phyloP scores from a whole-genome alignment of 495 filamentous ascomycete genomes.

The Annulohypoxylon bovei region DNA sequence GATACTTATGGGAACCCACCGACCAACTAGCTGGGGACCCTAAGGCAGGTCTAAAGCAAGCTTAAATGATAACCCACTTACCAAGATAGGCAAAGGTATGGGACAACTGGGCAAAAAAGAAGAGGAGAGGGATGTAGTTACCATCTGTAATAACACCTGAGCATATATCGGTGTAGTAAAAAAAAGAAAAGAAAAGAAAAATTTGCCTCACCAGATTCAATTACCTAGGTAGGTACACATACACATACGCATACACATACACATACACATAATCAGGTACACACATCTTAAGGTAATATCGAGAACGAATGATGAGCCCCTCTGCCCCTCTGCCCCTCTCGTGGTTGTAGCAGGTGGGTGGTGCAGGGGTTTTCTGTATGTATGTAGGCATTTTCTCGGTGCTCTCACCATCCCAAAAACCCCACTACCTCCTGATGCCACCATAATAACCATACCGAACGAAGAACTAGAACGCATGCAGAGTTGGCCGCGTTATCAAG shows the following conservation, averaged over 20 bases:
- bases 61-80: slow-evolving; percentile 42
- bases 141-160: slow-evolving; percentile 1
- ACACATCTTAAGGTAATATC: slow-evolving; percentile 31
- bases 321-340: slow-evolving; percentile 41
- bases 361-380: slow-evolving; percentile 40
- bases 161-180: slow-evolving; percentile 15
- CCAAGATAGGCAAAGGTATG: slow-evolving; percentile 30
- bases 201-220: slow-evolving; percentile 19
- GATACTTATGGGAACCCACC: slow-evolving; percentile 26
- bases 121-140: neutral
- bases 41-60: slow-evolving; percentile 36
- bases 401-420: slow-evolving; percentile 33
- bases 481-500: slow-evolving; percentile 34
- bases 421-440: slow-evolving; percentile 46
- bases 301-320: slow-evolving; percentile 38
- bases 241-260: neutral
- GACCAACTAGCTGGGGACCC: slow-evolving; percentile 36
- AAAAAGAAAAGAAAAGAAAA: neutral
- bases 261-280: slow-evolving; percentile 21
- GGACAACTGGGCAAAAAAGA: neutral
- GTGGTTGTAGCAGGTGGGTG: slow-evolving; percentile 40
- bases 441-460: slow-evolving; percentile 47
- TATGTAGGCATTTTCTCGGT: slow-evolving; percentile 39
- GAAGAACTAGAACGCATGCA: slow-evolving; percentile 41
- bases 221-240: slow-evolving; percentile 7